Base-by-base conservation (phyloP, 108 stramenopile species). In the Cylindrotheca closterium region DNA sequence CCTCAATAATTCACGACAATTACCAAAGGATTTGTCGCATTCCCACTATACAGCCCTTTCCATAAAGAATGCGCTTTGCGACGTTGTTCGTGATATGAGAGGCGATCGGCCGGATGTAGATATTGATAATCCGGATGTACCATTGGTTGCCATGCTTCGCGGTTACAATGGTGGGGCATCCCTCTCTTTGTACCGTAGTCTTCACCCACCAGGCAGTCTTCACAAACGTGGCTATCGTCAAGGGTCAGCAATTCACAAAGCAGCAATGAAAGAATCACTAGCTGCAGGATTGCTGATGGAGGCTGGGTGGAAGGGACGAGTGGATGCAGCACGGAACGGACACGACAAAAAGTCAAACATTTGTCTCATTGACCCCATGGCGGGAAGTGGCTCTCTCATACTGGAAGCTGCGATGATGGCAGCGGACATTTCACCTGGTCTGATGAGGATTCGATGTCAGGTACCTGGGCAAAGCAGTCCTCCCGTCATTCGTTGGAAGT, bases 221-320 rank as follows among this genome's bases (percentile, higher is more conserved):
- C 88, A 89, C 66, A 67, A 79, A 51, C 67, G 88, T 10, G 88
- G 88, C 0, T 89, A 89, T 54, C 75, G 88, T 28, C 51, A 31
- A 27, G 70, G 50, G 24, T 45, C 71, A 31, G 71, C 74, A 10
- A 81, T 90, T 45, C 86, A 90, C 58, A 78, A 78, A 47, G 86
- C 89, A 29, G 88, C 92, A 30, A 86, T 93, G 88, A 93, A 93
- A 60, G 92, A 93, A 68, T 73, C 79, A 17, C 49, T 93, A 19
- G 92, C 92, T 0, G 88, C 92, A 0, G 92, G 92, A 46, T 63
- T 93, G 2, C 60, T 93, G 5, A 30, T 84, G 8, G 68, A 84
- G 32, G 76, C 92, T 31, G 87, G 85, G 47, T 89, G 80, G 82
- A 63, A 83, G 30, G 71, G 77, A 47, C 55, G 82, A 7, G 49